A percentile compares a stretch with the other conserved stretches of the same genome.
Conservation (phyloP, 768 basidiomycete species). For the Termitomyces sp. region DNA sequence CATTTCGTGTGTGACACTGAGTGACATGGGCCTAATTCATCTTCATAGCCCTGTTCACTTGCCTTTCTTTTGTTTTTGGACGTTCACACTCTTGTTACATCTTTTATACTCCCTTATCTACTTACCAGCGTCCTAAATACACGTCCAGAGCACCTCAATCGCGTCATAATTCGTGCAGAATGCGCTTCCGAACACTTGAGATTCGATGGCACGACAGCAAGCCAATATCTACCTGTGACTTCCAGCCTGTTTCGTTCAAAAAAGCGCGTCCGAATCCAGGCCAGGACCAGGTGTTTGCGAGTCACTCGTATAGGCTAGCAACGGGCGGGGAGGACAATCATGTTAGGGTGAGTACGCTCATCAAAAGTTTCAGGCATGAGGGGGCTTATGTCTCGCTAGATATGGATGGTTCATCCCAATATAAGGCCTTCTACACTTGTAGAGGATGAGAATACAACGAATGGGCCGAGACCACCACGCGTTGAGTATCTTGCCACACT, state of each 20-base stretch:
- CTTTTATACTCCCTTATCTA: not conserved
- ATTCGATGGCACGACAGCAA: conserved; percentile 97
- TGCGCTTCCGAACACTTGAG: conserved; percentile 89
- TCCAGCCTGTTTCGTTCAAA: conserved; percentile 82
- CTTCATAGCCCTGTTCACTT: not conserved
- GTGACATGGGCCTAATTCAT: conserved; percentile 6
- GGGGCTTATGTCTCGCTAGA: conserved; percentile 36
- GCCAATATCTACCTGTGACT: conserved; percentile 95
- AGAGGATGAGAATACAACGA: conserved; percentile 32
- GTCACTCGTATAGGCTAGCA: conserved; percentile 84
- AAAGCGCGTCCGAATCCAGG: conserved; percentile 64
- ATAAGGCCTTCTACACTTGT: conserved; percentile 65
- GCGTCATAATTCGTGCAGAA: conserved; percentile 26
- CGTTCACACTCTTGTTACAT: not conserved
- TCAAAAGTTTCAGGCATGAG: conserved; percentile 9
- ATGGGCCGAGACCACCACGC: conserved; percentile 55
- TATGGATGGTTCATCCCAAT: conserved; percentile 96
- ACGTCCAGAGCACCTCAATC: conserved; percentile 13
- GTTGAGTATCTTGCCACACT: conserved; percentile 96
- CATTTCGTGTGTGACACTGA: conserved; percentile 5
- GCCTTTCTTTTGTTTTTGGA: conserved; percentile 3
- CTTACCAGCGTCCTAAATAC: conserved; percentile 3
- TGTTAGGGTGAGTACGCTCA: conserved; percentile 71
- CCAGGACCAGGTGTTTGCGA: conserved; percentile 53
- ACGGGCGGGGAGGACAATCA: conserved; percentile 97